These are phyloP conservation scores for Annulohypoxylon nitens DNA, from an alignment of 495 filamentous ascomycete species.

Conservation along the genomic window DNA sequence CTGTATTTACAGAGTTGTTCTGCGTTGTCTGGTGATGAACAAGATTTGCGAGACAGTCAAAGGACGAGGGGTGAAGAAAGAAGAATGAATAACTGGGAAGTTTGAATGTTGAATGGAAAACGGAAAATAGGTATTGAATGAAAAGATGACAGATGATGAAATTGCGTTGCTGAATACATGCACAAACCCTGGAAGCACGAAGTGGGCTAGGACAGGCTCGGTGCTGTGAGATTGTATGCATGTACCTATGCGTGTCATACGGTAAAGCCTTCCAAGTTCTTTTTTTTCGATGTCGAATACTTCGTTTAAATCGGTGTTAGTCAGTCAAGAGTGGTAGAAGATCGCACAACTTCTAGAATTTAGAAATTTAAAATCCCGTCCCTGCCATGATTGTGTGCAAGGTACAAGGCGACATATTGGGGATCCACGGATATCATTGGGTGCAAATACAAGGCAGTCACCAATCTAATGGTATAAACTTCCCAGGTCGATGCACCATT, in stretches of 20 bases:
- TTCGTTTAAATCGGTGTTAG: not conserved
- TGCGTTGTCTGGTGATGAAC: not conserved
- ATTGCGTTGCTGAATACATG: not conserved
- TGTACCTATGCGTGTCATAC: constrained; percentile 9
- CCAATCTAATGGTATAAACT: not conserved
- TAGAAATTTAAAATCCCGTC: not conserved
- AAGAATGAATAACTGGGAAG: not conserved
- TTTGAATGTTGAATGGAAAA: not conserved
- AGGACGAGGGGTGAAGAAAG: not conserved
- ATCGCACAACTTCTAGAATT: not conserved
- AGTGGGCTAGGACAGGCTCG: not conserved
- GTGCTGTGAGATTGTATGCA: constrained; percentile 5
- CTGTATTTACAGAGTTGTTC: not conserved
- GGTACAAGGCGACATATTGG: not conserved
- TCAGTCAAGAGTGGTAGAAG: not conserved
- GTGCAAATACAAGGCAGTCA: not conserved
- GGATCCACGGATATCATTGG: not conserved
- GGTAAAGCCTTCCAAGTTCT: not conserved
- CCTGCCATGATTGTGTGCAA: not conserved
- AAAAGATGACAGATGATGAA: constrained; percentile 13
- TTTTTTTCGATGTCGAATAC: not conserved
- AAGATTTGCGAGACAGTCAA: not conserved
- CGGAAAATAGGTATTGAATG: not conserved
- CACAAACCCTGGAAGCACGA: constrained; percentile 7
- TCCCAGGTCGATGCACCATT: not conserved